A percentile compares a stretch with the other conserved stretches of the same genome.
Evolutionary conservation across 495 filamentous ascomycete genomes (phyloP).

Genomic region (Cudoniella acicularis): DNA sequence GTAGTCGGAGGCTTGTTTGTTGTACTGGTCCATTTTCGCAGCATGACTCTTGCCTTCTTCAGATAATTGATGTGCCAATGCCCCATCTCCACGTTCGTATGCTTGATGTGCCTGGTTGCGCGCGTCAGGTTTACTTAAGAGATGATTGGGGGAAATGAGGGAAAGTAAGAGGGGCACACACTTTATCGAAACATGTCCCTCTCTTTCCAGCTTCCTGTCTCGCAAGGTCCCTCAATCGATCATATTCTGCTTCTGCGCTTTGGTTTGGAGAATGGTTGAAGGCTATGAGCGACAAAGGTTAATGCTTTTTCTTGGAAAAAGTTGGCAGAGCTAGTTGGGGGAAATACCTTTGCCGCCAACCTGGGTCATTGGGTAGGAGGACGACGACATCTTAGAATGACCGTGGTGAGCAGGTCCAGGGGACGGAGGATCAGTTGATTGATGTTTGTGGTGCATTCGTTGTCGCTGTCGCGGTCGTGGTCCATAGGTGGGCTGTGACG

Average conservation of each 20-base stretch:
- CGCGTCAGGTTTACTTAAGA: not conserved
- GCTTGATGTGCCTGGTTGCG: slow-evolving; percentile 74
- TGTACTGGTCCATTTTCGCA: slow-evolving; percentile 73
- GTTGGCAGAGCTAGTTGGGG: not conserved
- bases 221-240: slow-evolving; percentile 82
- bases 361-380: slow-evolving; percentile 1
- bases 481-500: too few species aligned
- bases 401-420: too few species aligned
- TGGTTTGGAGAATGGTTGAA: slow-evolving; percentile 71
- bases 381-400: not conserved
- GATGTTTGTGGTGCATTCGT: too few species aligned
- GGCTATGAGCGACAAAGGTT: slow-evolving; percentile 44
- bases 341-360: not conserved
- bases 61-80: slow-evolving; percentile 70
- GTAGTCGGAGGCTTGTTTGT: slow-evolving; percentile 83
- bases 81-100: slow-evolving; percentile 77
- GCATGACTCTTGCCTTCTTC: slow-evolving; percentile 83
- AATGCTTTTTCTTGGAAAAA: slow-evolving; percentile 1
- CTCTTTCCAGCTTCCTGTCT: slow-evolving; percentile 73
- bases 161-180: slow-evolving; percentile 29
- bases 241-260: slow-evolving; percentile 81
- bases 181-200: slow-evolving; percentile 67
- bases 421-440: too few species aligned
- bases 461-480: too few species aligned
- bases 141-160: not conserved